phyloP scores from a whole-genome alignment of 2,329 filamentous ascomycete genomes.

The Penicillium sp. region DNA sequence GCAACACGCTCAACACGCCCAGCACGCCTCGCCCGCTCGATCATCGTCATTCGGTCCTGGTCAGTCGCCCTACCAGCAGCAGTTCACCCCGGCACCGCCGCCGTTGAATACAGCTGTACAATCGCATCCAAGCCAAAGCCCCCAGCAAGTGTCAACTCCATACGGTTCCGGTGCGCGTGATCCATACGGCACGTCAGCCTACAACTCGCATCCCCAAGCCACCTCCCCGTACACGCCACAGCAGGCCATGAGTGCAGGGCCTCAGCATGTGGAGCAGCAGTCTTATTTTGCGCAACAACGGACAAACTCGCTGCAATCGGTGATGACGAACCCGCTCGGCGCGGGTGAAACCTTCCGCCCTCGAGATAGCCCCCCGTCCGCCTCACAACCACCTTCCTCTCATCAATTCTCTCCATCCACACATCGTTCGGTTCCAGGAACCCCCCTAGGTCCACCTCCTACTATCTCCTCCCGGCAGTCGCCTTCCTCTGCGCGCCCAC shows the following conservation, averaged over 20 bases:
- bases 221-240: conserved; percentile 48
- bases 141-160: conserved; percentile 34
- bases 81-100: conserved; percentile 36
- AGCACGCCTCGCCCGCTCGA: conserved; percentile 49
- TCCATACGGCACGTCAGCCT: conserved; percentile 36
- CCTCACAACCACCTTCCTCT: conserved; percentile 36
- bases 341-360: conserved; percentile 40
- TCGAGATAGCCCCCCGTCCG: conserved; percentile 42
- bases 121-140: conserved; percentile 40
- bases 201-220: conserved; percentile 35
- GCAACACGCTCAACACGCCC: conserved; percentile 51
- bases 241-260: conserved; percentile 39
- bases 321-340: conserved; percentile 40
- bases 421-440: conserved; percentile 52
- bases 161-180: conserved; percentile 43
- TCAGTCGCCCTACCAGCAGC: conserved; percentile 48
- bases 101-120: conserved; percentile 36
- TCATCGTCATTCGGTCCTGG: conserved; percentile 44
- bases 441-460: conserved; percentile 53
- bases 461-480: conserved; percentile 40
- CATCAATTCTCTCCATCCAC: conserved; percentile 41
- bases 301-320: conserved; percentile 46
- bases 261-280: conserved; percentile 37
- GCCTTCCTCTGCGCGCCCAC: conserved; percentile 41
- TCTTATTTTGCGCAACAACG: conserved; percentile 45